These are phyloP conservation scores for Aspergillus bridgeri DNA, from an alignment of 495 filamentous ascomycete genomes.

Conservation along the genomic window DNA sequence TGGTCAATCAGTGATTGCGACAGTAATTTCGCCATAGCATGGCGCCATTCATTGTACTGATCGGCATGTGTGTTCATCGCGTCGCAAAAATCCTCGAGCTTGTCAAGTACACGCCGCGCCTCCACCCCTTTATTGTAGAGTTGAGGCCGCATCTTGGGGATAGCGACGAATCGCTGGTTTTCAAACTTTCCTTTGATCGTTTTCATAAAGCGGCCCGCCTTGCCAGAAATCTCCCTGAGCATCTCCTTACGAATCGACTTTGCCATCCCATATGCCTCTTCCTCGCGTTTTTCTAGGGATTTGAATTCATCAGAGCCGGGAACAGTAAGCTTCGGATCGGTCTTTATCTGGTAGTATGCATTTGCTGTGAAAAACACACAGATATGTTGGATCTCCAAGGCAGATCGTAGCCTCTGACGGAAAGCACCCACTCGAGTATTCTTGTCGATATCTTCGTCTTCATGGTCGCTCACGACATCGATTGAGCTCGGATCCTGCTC, in stretches of 20 bases:
- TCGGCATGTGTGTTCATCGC: conserved; percentile 67
- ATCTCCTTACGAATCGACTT: conserved; percentile 76
- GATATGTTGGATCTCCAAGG: conserved; percentile 78
- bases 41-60: conserved; percentile 69
- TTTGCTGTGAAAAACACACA: conserved; percentile 83
- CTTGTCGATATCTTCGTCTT: conserved; percentile 45
- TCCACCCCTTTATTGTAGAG: conserved; percentile 59
- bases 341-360: conserved; percentile 77
- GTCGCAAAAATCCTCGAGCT: conserved; percentile 50
- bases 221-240: conserved; percentile 50
- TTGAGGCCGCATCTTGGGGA: conserved; percentile 57
- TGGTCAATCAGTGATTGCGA: conserved; percentile 76
- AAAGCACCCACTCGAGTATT: conserved; percentile 52
- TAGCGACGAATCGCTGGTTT: conserved; percentile 54
- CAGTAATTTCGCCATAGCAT: conserved; percentile 65
- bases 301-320: conserved; percentile 65
- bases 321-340: conserved; percentile 54
- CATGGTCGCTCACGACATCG: conserved; percentile 35
- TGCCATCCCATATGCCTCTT: conserved; percentile 68
- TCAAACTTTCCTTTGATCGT: conserved; percentile 40
- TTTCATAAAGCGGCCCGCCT: conserved; percentile 45
- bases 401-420: conserved; percentile 61
- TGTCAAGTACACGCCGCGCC: conserved; percentile 51
- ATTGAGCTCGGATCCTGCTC: conserved; percentile 14
- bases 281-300: conserved; percentile 64